Base-by-base conservation (phyloP, 306 rosid genomes). In the Leucaena leucocephala region DNA sequence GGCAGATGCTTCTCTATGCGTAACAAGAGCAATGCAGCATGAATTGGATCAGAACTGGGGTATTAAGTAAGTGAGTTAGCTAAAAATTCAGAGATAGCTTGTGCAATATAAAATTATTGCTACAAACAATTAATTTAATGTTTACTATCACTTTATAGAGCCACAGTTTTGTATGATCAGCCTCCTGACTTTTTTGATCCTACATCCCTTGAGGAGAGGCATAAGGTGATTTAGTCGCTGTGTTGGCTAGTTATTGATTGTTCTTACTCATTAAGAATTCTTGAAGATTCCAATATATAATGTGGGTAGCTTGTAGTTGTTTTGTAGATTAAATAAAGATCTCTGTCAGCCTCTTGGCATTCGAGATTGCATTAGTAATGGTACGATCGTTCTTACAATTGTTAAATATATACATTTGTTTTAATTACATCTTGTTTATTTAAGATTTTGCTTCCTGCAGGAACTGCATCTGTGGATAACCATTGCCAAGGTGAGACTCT, bases 31-130 rank as follows among this genome's bases (percentile, higher is more conserved):
- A 76, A 95, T 95, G 98, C 94, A 95, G 65, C 98, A 95, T 80
- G 98, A 95, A 86, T 85, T 95, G 90, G 94, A 92, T 75, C 98
- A 95, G 84, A 95, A 95, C 82, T 95, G 98, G 98, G 97, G 91
- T 64, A 91, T 95, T 63, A 87, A 87, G 98, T 95, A 90, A 86
- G 97, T 67, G 79, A 70, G 65, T 81, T 82, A 27, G 71, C 87
- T 89, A 63, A 80, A 79, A 78, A 44, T 81, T 74, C 46, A 52
- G 27, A 72, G 19, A 78, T 80, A 59, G 62, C 64, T 78, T 65
- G 3, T 84, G 54, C 67, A 33, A 62, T 46, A 19, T 22, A 72
- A 83, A 62, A 27, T 3, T 82, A 61, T 50, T 64, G 21, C 16
- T 14, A 19, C 13, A 38, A 71, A 58, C 44, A 72, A 13, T 69